Evolutionary conservation across 2,329 filamentous ascomycete genomes (phyloP), one percentile per base, ranked within the genome.

Genomic region (Neospermospora avenae): DNA sequence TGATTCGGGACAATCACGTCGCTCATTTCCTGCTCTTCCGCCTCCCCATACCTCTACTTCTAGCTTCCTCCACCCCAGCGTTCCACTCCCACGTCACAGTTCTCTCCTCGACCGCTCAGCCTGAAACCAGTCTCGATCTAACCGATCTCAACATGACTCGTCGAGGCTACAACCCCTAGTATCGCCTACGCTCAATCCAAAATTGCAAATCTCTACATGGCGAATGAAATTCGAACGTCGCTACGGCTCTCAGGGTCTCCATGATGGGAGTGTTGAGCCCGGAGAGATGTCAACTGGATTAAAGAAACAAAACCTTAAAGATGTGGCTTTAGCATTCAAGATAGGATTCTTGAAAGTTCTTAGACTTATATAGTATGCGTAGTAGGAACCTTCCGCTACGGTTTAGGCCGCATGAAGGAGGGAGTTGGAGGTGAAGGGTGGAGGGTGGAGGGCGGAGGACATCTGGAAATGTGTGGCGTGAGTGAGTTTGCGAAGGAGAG

Each of bases 61-160:
- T 48, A 10, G 11, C 56, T 0, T 73, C 73, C 1, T 66, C 73
- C 2, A 77, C 75, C 0, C 69, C 76, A 0, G 62, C 65, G 0
- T 80, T 77, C 59, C 68, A 75, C 8, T 80, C 77, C 0, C 75
- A 81, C 1, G 77, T 83, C 1, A 72, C 84, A 46, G 68, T 72
- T 0, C 68, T 82, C 1, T 73, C 77, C 0, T 79, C 77, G 1
- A 62, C 72, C 0, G 78, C 65, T 2, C 81, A 83, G 64, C 73
- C 75, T 16, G 72, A 75, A 16, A 61, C 65, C 1, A 64, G 65
- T 1, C 75, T 77, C 5, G 61, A 80, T 57, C 79, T 74, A 0
- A 22, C 42, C 7, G 59, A 59, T 41, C 41, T 49, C 45, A 51
- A 62, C 34, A 55, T 48, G 42, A 31, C 3, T 6, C 35, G 37